These are phyloP conservation scores for Backusella macrospora DNA, from an alignment of 192 early-diverging fungal species.

Conservation along the genomic window DNA sequence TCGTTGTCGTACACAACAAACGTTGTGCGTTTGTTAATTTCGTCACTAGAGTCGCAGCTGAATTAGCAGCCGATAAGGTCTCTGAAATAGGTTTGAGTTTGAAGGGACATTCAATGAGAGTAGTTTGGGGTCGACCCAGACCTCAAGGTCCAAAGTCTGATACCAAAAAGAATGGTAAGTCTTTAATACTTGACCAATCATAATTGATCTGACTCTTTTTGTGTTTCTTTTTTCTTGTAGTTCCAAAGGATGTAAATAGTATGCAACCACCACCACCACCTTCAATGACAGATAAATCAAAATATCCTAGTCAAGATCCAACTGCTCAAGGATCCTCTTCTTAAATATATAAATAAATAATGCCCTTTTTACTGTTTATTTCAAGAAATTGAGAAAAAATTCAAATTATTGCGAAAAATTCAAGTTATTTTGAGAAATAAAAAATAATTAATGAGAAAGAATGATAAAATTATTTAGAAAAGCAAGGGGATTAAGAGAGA, in stretches of 20 bases:
- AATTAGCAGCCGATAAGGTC: constrained; percentile 73
- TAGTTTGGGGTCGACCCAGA: constrained; percentile 84
- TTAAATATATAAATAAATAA: constrained; percentile 7
- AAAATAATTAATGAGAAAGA: too few species aligned
- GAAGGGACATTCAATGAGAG: constrained; percentile 68
- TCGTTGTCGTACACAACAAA: constrained; percentile 78
- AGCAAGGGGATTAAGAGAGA: too few species aligned
- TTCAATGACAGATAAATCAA: constrained; percentile 30
- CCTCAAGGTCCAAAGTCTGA: constrained; percentile 67
- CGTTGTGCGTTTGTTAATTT: constrained; percentile 94
- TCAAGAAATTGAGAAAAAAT: too few species aligned
- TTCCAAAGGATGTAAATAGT: constrained; percentile 6
- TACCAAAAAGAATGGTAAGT: constrained; percentile 2
- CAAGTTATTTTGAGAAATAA: too few species aligned
- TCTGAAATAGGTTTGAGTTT: constrained; percentile 71
- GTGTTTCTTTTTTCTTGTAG: neutral
- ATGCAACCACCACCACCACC: constrained; percentile 31
- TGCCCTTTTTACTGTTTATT: neutral
- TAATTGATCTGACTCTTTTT: neutral
- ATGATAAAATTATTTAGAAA: too few species aligned
- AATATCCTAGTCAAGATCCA: constrained; percentile 63
- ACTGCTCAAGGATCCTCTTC: constrained; percentile 52
- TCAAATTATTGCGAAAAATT: too few species aligned
- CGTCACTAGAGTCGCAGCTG: constrained; percentile 76
- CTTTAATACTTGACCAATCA: neutral